A percentile compares a stretch with the other conserved stretches of the same genome.
These are phyloP conservation scores for Fraxinus floribunda DNA, from an alignment of 305 asterid species.

Conservation along the genomic window DNA sequence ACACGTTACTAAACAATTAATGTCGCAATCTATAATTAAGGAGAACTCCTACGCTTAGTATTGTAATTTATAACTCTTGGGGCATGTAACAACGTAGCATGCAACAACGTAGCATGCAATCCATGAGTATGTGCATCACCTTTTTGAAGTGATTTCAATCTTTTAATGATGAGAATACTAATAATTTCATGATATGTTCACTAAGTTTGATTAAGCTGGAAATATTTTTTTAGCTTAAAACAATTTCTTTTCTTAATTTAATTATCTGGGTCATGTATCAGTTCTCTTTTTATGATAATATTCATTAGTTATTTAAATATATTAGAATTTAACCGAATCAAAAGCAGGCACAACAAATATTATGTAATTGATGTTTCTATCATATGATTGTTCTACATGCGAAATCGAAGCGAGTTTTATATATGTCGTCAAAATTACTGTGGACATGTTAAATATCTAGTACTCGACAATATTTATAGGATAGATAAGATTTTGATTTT, in stretches of 20 bases:
- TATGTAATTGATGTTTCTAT: neutral
- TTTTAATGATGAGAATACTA: neutral
- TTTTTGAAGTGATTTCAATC: neutral
- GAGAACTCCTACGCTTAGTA: too few relatives aligned
- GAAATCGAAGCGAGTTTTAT: neutral
- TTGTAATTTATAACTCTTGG: too few relatives aligned
- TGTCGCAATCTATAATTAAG: neutral
- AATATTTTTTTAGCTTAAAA: neutral
- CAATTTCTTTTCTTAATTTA: neutral
- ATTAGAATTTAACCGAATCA: neutral
- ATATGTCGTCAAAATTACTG: neutral
- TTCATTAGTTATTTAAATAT: neutral
- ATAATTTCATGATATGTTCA: neutral
- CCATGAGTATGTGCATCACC: too few relatives aligned
- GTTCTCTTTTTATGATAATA: neutral
- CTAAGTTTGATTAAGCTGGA: neutral
- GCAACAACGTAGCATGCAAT: too few relatives aligned
- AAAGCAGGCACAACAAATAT: neutral
- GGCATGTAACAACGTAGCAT: too few relatives aligned
- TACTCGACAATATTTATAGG: neutral
- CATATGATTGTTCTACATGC: neutral
- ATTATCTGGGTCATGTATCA: neutral
- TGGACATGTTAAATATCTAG: neutral
- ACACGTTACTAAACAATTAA: neutral
- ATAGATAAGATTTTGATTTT: too few relatives aligned